phyloP scores from a whole-genome alignment of 2,329 filamentous ascomycete species.

The Xylaria multiplex region DNA sequence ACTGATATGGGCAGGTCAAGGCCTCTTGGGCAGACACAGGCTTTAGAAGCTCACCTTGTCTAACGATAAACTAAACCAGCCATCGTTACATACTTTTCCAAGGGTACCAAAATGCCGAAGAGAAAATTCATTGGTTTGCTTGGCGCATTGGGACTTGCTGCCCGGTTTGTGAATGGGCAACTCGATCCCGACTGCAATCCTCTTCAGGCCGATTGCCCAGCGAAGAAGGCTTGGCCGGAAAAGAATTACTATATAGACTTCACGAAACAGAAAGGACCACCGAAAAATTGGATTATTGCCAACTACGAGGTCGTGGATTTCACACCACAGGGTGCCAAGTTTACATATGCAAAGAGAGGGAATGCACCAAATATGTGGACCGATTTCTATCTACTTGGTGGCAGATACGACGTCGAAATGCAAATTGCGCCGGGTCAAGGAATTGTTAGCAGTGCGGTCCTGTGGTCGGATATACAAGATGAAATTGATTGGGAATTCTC shows the following conservation, averaged over 20 bases:
- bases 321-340: conserved; percentile 45
- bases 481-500: conserved; percentile 50
- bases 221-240: conserved; percentile 44
- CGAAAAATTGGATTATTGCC: conserved; percentile 44
- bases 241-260: conserved; percentile 48
- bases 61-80: conserved; percentile 35
- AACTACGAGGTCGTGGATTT: conserved; percentile 44
- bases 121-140: conserved; percentile 42
- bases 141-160: conserved; percentile 40
- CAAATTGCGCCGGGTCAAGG: conserved; percentile 48
- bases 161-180: conserved; percentile 42
- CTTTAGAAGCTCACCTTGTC: conserved; percentile 15
- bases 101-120: conserved; percentile 43
- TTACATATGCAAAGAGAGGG: conserved; percentile 45
- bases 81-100: conserved; percentile 37
- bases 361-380: conserved; percentile 49
- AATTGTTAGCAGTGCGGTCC: conserved; percentile 44
- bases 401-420: conserved; percentile 49
- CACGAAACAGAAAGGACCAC: conserved; percentile 43
- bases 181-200: conserved; percentile 48
- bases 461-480: conserved; percentile 49
- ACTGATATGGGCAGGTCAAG: conserved; percentile 41
- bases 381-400: conserved; percentile 49
- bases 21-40: conserved; percentile 4
- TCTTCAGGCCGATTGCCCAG: conserved; percentile 42